Base-by-base conservation (phyloP, 2,329 filamentous ascomycete species). In the Botrytis pseudocinerea region DNA sequence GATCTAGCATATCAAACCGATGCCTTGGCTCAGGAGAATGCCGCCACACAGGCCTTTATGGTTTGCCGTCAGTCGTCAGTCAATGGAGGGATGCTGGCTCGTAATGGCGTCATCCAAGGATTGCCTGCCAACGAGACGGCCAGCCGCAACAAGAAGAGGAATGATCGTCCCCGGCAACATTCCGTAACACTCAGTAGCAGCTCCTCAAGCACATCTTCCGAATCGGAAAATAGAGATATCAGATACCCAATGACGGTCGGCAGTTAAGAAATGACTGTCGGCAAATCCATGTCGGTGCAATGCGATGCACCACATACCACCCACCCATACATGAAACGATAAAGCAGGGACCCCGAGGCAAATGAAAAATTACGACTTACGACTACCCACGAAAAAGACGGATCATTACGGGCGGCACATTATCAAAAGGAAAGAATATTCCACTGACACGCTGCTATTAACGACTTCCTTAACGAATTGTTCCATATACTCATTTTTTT, bases 51-150 rank as follows among this genome's bases (percentile, higher is more conserved):
- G 75, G 95, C 95, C 73, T 98, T 97, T 84, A 95, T 97, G 90
- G 96, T 98, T 78, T 98, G 95, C 86, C 92, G 94, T 76, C 97
- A 97, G 87, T 98, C 98, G 84, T 97, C 94, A 72, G 93, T 97
- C 82, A 98, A 97, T 82, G 94, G 97, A 79, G 95, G 95, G 81
- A 97, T 97, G 94, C 85, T 91, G 76, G 89, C 89, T 75, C 87
- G 89, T 76, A 91, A 91, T 79, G 89, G 89, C 61, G 90, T 91
- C 75, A 89, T 91, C 76, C 89, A 91, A 82, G 89, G 89, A 68
- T 85, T 91, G 54, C 89, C 89, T 76, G 83, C 88, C 73, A 80
- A 78, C 76, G 80, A 81, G 76, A 78, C 77, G 60, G 77, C 74
- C 76, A 75, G 77, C 65, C 78, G 80, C 73, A 78, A 80, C 75